Base-by-base conservation (phyloP, 345 rosid species). In the Moringa oleifera region DNA sequence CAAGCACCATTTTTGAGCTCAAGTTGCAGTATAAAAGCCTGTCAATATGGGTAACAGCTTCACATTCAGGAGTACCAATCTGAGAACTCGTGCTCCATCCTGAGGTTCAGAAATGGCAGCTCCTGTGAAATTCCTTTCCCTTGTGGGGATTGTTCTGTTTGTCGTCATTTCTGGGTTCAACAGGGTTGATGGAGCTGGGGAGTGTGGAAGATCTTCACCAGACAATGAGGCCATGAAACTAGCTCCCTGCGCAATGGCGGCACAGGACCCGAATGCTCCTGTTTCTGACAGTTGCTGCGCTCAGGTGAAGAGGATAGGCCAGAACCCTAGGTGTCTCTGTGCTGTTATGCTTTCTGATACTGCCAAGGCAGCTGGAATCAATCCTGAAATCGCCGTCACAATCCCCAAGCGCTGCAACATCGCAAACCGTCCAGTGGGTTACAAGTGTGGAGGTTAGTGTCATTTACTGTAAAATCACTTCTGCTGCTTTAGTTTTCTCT, bases 331-430 rank as follows among this genome's bases (percentile, higher is more conserved):
- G 63, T 90, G 97, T 69, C 87, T 90, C 0, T 93, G 96, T 21
- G 89, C 96, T 31, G 79, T 81, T 24, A 81, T 93, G 83, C 91
- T 88, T 23, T 88, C 96, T 2, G 73, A 86, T 61, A 88, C 87
- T 2, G 96, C 94, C 7, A 90, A 78, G 71, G 79, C 73, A 11
- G 76, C 92, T 1, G 97, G 98, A 7, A 68, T 73, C 49, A 63
- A 83, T 63, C 90, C 94, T 0, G 90, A 80, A 57, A 31, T 79
- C 21, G 97, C 98, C 0, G 66, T 93, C 23, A 84, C 97, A 71
- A 84, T 93, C 58, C 97, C 98, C 16, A 86, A 93, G 54, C 87
- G 94, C n/a, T 90, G 97, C 87, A 83, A 85, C 81, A 67, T 93
- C 37, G 77, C 79, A 37, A 79, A 84, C 76, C 90, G 91, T 28